phyloP scores from a whole-genome alignment of 257 asterid genomes.

The Przewalskia tangutica region DNA sequence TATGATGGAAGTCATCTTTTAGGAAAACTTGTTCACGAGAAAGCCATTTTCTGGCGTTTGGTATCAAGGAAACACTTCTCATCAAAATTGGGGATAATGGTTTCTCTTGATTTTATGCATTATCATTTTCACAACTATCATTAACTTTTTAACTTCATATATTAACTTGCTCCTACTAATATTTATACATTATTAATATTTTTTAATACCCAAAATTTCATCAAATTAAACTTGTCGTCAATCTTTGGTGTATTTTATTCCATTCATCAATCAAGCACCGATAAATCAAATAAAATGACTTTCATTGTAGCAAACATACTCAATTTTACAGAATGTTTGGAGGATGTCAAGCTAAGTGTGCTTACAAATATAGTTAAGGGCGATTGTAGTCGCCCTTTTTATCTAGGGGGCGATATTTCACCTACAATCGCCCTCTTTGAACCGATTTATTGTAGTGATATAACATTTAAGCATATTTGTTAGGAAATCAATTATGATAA shows the following conservation, averaged over 20 bases:
- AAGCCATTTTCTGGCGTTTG: background rate
- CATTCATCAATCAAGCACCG: background rate
- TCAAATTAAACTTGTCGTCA: background rate
- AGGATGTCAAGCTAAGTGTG: background rate
- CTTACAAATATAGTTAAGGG: background rate
- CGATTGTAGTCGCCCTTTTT: too few relatives aligned
- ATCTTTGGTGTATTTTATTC: background rate
- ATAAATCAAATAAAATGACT: background rate
- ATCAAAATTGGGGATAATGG: background rate
- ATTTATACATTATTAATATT: background rate
- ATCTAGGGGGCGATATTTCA: too few relatives aligned
- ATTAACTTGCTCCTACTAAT: too few relatives aligned
- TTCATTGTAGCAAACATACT: background rate
- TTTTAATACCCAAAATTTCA: background rate
- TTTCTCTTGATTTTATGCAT: background rate
- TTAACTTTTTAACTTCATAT: too few relatives aligned
- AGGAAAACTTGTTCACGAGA: background rate
- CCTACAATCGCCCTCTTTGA: too few relatives aligned
- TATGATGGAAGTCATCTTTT: background rate
- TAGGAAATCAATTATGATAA: background rate
- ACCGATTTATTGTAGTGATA: too few relatives aligned
- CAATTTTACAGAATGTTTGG: background rate
- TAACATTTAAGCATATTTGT: background rate
- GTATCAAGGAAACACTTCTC: background rate
- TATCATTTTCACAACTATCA: background rate